phyloP scores from a whole-genome alignment of 257 asterid genomes.

The Capsicum chinense region DNA sequence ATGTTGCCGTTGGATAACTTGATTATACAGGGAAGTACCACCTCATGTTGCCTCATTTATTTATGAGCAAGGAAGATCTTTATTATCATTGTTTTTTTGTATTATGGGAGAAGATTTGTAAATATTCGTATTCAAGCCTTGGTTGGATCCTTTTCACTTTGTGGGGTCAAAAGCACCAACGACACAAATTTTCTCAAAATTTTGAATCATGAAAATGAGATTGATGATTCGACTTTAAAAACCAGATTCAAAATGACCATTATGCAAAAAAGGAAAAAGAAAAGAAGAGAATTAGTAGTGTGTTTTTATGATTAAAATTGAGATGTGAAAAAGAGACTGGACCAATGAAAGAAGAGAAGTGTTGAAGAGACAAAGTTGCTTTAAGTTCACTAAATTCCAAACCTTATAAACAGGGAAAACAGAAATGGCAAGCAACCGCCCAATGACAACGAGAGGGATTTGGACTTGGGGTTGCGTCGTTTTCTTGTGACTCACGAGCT shows the following conservation, averaged over 20 bases:
- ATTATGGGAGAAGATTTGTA: conserved; percentile 10
- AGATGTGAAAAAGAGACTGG: not conserved
- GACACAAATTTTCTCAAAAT: not conserved
- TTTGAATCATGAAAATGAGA: not conserved
- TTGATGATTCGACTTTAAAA: not conserved
- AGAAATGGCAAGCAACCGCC: conserved; percentile 9
- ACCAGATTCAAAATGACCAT: not conserved
- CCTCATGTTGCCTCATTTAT: not conserved
- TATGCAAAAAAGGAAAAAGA: not conserved
- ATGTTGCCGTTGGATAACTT: conserved; percentile 26
- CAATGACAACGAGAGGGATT: conserved; percentile 23
- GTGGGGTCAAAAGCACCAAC: not conserved
- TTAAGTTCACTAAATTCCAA: conserved; percentile 17
- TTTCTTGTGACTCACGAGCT: not conserved
- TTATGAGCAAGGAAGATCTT: not conserved
- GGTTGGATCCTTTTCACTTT: not conserved
- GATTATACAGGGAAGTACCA: conserved; percentile 14
- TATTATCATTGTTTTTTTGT: not conserved
- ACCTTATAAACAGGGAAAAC: not conserved
- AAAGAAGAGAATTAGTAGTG: not conserved
- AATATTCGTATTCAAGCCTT: not conserved
- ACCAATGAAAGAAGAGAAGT: conserved; percentile 18
- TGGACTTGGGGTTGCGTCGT: not conserved
- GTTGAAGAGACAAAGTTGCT: conserved; percentile 7
- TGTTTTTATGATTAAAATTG: not conserved